phyloP scores from a whole-genome alignment of 495 filamentous ascomycete genomes.

The Trichoderma virens region DNA sequence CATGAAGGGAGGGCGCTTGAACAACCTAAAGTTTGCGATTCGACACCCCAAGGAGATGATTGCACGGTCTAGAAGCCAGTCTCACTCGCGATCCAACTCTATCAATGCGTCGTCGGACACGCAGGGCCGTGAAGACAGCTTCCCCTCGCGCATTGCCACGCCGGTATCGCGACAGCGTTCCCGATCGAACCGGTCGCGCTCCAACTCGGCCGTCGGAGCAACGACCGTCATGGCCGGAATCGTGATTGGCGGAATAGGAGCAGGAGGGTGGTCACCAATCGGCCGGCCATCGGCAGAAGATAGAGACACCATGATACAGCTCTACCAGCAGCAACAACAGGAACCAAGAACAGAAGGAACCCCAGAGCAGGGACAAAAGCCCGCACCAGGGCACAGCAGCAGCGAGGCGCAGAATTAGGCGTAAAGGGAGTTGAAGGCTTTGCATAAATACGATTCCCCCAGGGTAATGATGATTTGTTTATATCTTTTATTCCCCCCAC shows the following conservation, averaged over 20 bases:
- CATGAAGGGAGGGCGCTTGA: conserved; percentile 84
- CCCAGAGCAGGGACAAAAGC: neutral
- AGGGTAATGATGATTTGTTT: neutral
- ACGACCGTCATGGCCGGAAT: conserved; percentile 83
- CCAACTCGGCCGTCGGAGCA: conserved; percentile 77
- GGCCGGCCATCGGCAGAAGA: conserved; percentile 35
- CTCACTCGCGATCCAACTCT: conserved; percentile 65
- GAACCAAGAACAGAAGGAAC: neutral
- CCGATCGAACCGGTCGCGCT: conserved; percentile 68
- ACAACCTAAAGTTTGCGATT: conserved; percentile 76
- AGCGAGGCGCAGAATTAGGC: neutral
- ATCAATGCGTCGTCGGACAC: conserved; percentile 47
- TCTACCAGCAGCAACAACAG: neutral
- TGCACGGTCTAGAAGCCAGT: conserved; percentile 59
- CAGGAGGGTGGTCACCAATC: conserved; percentile 83
- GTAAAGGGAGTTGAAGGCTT: conserved; percentile 4
- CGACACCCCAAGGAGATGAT: conserved; percentile 70
- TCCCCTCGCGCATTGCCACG: conserved; percentile 48
- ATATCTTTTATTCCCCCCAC: neutral
- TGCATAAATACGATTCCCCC: conserved; percentile 7
- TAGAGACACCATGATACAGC: neutral
- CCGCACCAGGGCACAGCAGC: neutral
- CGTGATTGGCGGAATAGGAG: conserved; percentile 75
- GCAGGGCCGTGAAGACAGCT: conserved; percentile 50
- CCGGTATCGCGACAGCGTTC: conserved; percentile 65